Base-by-base conservation (phyloP, 139 green algal genomes). In the Auxenochlorella protothecoides region DNA sequence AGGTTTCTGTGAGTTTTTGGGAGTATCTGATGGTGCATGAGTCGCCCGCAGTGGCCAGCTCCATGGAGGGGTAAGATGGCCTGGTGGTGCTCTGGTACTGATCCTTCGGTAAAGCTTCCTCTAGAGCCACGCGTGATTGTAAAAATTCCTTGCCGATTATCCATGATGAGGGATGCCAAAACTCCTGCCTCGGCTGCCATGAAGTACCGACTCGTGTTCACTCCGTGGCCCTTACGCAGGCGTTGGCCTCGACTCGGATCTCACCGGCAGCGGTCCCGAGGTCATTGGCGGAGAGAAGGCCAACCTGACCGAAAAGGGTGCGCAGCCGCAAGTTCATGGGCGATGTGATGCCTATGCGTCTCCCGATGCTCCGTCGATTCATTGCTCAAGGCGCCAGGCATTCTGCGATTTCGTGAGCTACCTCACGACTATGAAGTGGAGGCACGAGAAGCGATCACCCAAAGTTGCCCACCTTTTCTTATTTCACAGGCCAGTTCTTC, bases 301-400 rank as follows among this genome's bases (percentile, higher is more conserved):
- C 60, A 69, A 75, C 55, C 76, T 80, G 11, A 62, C 72, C 54
- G 76, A 86, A 8, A 81, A 89, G 77, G 79, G 83, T 62, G 68
- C 69, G 27, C 84, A 87, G 59, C 79, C 87, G n/a, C 10, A 59
- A 44, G 27, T 44, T 44, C 27, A 44, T 44, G 27, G 27, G 27
- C 27, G 1, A 44, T 44, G 27, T 44, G 27, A 44, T 44, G 27
- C 27, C 27, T 2, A 44, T 44, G 27, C 27, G 27, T 44, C 27
- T 44, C 0, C 27, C 27, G 27, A 44, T 44, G 27, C 27, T 44
- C 27, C 1, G 27, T 44, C 27, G 27, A 1, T 44, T 44, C 27
- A 44, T 44, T 44, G 27, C 27, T 44, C 27, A 44, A 44, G 27
- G 27, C 27, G 27, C 27, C 27, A 44, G 27, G 27, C 27, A 44